Conservation (phyloP, 805 yeast genomes). For the Cyberlindnera japonica region DNA sequence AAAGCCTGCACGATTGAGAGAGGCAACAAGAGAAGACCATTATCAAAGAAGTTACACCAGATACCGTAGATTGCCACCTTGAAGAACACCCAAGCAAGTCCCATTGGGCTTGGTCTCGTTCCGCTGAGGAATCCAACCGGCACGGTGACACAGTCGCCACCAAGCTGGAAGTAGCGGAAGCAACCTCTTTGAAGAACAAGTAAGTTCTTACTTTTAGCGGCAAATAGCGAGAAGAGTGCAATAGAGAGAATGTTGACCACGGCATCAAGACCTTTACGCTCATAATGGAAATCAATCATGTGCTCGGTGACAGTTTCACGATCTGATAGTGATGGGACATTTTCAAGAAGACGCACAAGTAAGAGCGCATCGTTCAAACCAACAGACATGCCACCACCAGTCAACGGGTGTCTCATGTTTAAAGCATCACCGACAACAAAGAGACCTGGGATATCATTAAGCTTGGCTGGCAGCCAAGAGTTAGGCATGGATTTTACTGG, state of each 20-base stretch:
- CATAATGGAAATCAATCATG: slow-evolving; percentile 64
- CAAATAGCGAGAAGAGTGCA: slow-evolving; percentile 85
- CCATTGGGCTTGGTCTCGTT: slow-evolving; percentile 66
- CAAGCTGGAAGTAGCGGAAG: slow-evolving; percentile 76
- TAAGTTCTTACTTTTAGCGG: slow-evolving; percentile 71
- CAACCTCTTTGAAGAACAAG: slow-evolving; percentile 81
- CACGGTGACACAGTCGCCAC: slow-evolving; percentile 72
- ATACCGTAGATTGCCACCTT: slow-evolving; percentile 86
- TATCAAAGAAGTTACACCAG: slow-evolving; percentile 57
- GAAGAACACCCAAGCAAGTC: slow-evolving; percentile 81
- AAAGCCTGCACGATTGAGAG: slow-evolving; percentile 67
- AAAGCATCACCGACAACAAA: slow-evolving; percentile 88
- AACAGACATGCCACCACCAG: slow-evolving; percentile 99
- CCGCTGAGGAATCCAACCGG: slow-evolving; percentile 88
- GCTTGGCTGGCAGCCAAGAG: slow-evolving; percentile 78
- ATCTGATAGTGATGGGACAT: slow-evolving; percentile 53
- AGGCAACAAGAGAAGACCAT: slow-evolving; percentile 67
- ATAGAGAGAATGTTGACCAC: slow-evolving; percentile 88
- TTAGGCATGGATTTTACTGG: slow-evolving; percentile 88
- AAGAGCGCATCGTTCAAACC: slow-evolving; percentile 82
- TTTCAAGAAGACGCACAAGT: slow-evolving; percentile 56
- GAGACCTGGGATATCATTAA: slow-evolving; percentile 69
- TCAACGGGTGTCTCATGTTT: slow-evolving; percentile 96
- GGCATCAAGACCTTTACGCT: slow-evolving; percentile 73
- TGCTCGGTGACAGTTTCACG: slow-evolving; percentile 52